Percentiles rank a stretch among this genome's conserved stretches.
Evolutionary conservation across 257 asterid genomes (phyloP).

Genomic region (Nyctanthes arbortristis): DNA sequence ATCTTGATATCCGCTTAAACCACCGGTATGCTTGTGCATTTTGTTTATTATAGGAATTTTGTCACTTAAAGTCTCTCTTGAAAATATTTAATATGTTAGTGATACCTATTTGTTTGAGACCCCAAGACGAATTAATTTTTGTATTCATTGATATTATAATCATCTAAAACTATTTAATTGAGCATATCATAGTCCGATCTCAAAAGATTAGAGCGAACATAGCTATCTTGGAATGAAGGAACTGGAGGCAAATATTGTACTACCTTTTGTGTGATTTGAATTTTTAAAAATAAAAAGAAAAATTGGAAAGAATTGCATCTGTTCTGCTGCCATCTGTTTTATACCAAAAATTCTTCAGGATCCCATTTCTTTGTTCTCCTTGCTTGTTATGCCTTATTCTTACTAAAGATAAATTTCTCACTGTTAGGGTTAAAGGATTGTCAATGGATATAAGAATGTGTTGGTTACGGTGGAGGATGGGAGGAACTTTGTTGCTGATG

Average conservation of each 20-base stretch:
- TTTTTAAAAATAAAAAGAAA: neutral
- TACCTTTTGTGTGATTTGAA: neutral
- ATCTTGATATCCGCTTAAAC: conserved; percentile 79
- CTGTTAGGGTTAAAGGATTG: conserved; percentile 69
- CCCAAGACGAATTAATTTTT: no score
- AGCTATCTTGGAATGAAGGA: conserved; percentile 8
- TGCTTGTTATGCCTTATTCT: neutral
- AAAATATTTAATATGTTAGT: neutral
- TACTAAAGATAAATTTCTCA: conserved; percentile 13
- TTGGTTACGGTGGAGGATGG: conserved; percentile 74
- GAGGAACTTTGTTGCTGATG: conserved; percentile 75
- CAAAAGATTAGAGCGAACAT: neutral
- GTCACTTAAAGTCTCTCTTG: neutral
- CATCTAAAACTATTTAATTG: conserved; percentile 13
- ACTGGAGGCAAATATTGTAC: conserved; percentile 7
- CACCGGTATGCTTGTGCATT: conserved; percentile 61
- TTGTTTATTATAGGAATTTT: neutral
- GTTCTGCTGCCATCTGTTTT: neutral
- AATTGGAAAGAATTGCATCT: neutral
- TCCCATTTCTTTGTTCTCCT: neutral
- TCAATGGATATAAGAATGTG: conserved; percentile 69
- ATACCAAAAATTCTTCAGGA: neutral
- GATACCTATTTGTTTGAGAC: neutral
- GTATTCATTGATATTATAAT: conserved; percentile 1
- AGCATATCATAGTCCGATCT: neutral